These are phyloP conservation scores for Trametes sp. DNA, from an alignment of 1,284 basidiomycete genomes.

Conservation along the genomic window DNA sequence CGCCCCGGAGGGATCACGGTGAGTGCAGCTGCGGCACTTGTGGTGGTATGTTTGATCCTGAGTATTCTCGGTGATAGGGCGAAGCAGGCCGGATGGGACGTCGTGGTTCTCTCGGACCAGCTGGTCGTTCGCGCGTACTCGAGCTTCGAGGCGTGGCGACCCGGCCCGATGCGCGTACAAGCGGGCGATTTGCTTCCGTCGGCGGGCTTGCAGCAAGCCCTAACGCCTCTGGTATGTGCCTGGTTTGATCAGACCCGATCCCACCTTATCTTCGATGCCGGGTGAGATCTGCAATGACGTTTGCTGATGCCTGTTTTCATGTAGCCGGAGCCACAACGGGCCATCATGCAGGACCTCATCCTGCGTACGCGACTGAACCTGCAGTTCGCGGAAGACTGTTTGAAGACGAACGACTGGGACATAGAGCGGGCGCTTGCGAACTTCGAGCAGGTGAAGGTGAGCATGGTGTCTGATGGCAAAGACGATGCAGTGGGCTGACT, in stretches of 20 bases:
- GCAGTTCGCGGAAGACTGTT: slow-evolving; percentile 80
- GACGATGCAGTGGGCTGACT: slow-evolving; percentile 33
- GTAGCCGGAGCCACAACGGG: slow-evolving; percentile 73
- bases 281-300: slow-evolving; percentile 25
- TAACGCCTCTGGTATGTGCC: slow-evolving; percentile 63
- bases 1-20: slow-evolving; percentile 82
- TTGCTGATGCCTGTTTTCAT: slow-evolving; percentile 24
- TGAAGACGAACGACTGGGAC: slow-evolving; percentile 85
- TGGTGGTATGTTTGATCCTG: slow-evolving; percentile 18
- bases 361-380: slow-evolving; percentile 79
- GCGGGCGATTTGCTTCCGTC: slow-evolving; percentile 45
- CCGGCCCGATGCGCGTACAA: slow-evolving; percentile 76
- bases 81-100: slow-evolving; percentile 86
- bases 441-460: slow-evolving; percentile 84
- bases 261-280: slow-evolving; percentile 9
- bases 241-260: slow-evolving; percentile 19
- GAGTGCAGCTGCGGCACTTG: slow-evolving; percentile 44
- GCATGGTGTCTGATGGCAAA: slow-evolving; percentile 30
- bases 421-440: slow-evolving; percentile 78
- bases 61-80: slow-evolving; percentile 57
- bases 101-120: slow-evolving; percentile 90
- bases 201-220: slow-evolving; percentile 54
- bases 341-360: slow-evolving; percentile 71
- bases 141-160: slow-evolving; percentile 79
- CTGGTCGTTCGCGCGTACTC: slow-evolving; percentile 87